phyloP scores from a whole-genome alignment of 441 rosid genomes.

The Adansonia gregorii region DNA sequence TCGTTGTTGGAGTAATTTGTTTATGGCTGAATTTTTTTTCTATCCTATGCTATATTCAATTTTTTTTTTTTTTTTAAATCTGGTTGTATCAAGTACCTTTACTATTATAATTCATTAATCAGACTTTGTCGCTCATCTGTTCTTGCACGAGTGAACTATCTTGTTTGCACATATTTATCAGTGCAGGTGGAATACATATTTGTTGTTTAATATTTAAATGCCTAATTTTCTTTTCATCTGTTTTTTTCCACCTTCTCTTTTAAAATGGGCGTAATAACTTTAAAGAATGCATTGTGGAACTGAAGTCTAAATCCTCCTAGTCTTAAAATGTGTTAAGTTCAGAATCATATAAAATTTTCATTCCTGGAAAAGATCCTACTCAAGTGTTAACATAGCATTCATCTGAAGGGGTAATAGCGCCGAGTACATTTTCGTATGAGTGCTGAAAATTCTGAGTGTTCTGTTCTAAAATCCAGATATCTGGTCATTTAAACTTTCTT shows the following conservation, averaged over 20 bases:
- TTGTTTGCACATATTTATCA: neutral
- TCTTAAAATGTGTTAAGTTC: neutral
- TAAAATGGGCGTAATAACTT: conserved; percentile 2
- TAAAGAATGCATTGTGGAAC: conserved; percentile 12
- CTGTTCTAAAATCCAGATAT: neutral
- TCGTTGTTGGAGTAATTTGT: neutral
- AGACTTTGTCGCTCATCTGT: neutral
- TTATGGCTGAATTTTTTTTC: neutral
- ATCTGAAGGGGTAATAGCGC: neutral
- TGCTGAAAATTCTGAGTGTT: neutral
- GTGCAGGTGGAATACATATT: neutral
- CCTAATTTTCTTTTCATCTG: neutral
- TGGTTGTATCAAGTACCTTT: neutral
- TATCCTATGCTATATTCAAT: neutral
- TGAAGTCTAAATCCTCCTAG: neutral
- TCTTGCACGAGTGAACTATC: conserved; percentile 17
- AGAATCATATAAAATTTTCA: neutral
- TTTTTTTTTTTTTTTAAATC: neutral
- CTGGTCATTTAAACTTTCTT: neutral
- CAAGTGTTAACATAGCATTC: neutral
- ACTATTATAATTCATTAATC: neutral
- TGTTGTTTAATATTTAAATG: neutral
- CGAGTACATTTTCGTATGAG: neutral
- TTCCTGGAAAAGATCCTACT: neutral
- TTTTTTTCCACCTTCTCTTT: neutral